A percentile compares a stretch with the other conserved stretches of the same genome.
Evolutionary conservation across 768 basidiomycete species (phyloP).

Genomic region (Termitomyces sp.): DNA sequence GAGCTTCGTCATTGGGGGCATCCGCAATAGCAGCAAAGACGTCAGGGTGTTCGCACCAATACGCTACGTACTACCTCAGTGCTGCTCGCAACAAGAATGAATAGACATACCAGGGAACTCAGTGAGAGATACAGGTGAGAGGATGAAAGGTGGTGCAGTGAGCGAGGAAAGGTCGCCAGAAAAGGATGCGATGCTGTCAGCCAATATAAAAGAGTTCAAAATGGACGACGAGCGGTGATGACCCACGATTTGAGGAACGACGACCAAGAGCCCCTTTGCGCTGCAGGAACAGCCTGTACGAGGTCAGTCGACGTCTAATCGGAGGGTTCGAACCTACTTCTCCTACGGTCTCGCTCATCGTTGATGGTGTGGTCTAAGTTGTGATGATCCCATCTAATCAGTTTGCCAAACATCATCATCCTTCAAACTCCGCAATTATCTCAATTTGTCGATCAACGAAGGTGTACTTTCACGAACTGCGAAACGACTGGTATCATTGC

Average conservation of each 20-base stretch:
- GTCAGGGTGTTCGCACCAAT: slow-evolving; percentile 95
- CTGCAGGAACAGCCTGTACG: slow-evolving; percentile 66
- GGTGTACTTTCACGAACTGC: no score
- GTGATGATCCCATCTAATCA: background rate
- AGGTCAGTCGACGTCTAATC: background rate
- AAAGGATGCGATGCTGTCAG: slow-evolving; percentile 70
- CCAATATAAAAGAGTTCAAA: slow-evolving; percentile 1
- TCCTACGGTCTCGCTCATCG: slow-evolving; percentile 23
- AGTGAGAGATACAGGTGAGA: slow-evolving; percentile 86
- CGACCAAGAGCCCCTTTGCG: slow-evolving; percentile 86
- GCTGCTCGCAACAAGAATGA: background rate
- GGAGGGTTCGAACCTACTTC: slow-evolving; percentile 16
- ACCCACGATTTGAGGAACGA: slow-evolving; percentile 88
- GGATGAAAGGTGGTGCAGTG: slow-evolving; percentile 88
- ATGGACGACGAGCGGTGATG: slow-evolving; percentile 3
- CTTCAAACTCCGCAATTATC: slow-evolving; percentile 9
- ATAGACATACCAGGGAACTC: slow-evolving; percentile 76
- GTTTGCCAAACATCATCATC: background rate
- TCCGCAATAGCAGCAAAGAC: slow-evolving; percentile 85
- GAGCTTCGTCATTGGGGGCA: slow-evolving; percentile 67
- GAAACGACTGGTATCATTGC: no score
- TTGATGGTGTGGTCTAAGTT: background rate
- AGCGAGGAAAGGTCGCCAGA: slow-evolving; percentile 84
- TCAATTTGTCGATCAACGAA: no score
- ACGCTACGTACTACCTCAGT: slow-evolving; percentile 46